These are phyloP conservation scores for Alloascoidea hylecoeti DNA, from an alignment of 805 yeast genomes.

Conservation along the genomic window DNA sequence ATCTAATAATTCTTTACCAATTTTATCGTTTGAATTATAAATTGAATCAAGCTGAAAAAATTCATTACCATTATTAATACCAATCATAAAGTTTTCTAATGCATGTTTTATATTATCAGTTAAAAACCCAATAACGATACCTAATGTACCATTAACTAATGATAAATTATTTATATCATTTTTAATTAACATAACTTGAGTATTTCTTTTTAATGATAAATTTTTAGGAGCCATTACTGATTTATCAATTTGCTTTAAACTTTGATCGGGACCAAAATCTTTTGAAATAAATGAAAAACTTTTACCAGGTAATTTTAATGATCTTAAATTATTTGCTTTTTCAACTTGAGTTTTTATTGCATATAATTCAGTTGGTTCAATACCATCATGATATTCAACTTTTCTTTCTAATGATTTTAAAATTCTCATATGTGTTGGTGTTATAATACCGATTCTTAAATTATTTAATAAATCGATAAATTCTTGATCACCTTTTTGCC, in stretches of 20 bases:
- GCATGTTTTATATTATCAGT: background rate
- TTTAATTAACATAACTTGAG: background rate
- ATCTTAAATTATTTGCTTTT: slow-evolving; percentile 38
- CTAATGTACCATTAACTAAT: background rate
- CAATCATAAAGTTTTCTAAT: background rate
- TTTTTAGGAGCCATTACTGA: background rate
- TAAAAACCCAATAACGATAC: background rate
- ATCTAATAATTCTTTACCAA: background rate
- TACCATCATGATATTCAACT: slow-evolving; percentile 35
- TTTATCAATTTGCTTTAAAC: background rate
- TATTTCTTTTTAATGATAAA: background rate
- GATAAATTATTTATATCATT: background rate
- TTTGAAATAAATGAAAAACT: background rate
- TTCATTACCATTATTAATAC: background rate
- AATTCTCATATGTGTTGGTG: slow-evolving; percentile 28
- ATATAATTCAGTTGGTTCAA: slow-evolving; percentile 62
- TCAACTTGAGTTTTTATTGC: slow-evolving; percentile 67
- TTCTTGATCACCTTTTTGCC: slow-evolving; percentile 62
- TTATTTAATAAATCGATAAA: slow-evolving; percentile 67
- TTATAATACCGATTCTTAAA: slow-evolving; percentile 49
- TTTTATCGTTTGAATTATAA: no score
- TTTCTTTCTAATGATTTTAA: slow-evolving; percentile 40
- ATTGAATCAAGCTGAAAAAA: background rate
- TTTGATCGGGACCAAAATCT: background rate
- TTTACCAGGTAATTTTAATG: slow-evolving; percentile 13